A percentile compares a stretch with the other conserved stretches of the same genome.
Conservation (phyloP, 306 rosid species). For the Geum urbanum region DNA sequence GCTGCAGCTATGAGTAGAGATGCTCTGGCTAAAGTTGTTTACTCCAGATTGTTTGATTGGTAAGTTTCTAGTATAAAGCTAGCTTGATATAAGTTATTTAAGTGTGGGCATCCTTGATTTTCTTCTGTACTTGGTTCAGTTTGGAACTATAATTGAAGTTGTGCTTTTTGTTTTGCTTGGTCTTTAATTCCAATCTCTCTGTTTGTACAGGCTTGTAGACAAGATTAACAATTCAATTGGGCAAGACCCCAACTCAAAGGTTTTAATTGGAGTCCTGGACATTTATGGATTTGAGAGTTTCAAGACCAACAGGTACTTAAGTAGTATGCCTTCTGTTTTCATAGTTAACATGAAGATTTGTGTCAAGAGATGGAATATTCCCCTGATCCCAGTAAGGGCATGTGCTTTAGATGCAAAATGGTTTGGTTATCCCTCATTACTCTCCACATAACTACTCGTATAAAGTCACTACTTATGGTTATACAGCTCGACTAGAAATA, state of each 20-base stretch:
- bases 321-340: constrained; percentile 42
- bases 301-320: constrained; percentile 95
- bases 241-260: constrained; percentile 86
- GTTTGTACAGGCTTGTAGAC: constrained; percentile 79
- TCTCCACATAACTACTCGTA: neutral
- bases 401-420: neutral
- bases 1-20: constrained; percentile 92
- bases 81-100: constrained; percentile 20
- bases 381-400: neutral
- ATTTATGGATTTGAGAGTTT: constrained; percentile 99
- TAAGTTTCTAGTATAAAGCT: constrained; percentile 31
- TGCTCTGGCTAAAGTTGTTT: constrained; percentile 91
- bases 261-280: constrained; percentile 92
- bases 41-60: constrained; percentile 97
- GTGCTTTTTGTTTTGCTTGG: neutral
- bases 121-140: constrained; percentile 22
- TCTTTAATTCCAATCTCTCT: constrained; percentile 5
- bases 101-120: constrained; percentile 18
- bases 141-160: constrained; percentile 12
- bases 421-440: neutral
- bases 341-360: constrained; percentile 27
- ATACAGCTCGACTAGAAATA: neutral
- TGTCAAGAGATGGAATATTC: constrained; percentile 10
- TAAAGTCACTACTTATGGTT: neutral
- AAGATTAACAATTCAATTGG: constrained; percentile 89